These are phyloP conservation scores for Kwoniella dendrophila DNA, from an alignment of 768 basidiomycete species.

Conservation along the genomic window DNA sequence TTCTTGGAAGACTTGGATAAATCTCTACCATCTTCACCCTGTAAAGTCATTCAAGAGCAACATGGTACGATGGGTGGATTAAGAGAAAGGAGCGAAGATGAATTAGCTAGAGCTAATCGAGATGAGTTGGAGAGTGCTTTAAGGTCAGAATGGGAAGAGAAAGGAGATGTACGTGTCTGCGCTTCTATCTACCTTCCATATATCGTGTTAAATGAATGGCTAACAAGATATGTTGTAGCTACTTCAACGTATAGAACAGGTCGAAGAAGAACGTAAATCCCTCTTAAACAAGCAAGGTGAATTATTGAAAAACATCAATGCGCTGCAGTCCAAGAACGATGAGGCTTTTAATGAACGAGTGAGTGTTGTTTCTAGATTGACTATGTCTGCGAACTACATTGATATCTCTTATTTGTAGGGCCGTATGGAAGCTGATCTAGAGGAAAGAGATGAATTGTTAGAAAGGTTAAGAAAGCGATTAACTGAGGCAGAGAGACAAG, in stretches of 20 bases:
- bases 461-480: slow-evolving; percentile 34
- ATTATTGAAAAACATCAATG: slow-evolving; percentile 13
- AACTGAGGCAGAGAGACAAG: slow-evolving; percentile 31
- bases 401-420: slow-evolving; percentile 16
- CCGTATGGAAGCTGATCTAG: slow-evolving; percentile 46
- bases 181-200: background rate
- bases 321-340: slow-evolving; percentile 25
- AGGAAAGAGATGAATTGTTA: slow-evolving; percentile 38
- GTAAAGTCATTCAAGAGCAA: slow-evolving; percentile 6
- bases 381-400: background rate
- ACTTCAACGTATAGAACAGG: slow-evolving; percentile 11
- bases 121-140: slow-evolving; percentile 35
- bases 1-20: background rate
- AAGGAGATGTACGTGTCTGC: slow-evolving; percentile 31
- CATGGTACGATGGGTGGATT: slow-evolving; percentile 35
- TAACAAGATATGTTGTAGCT: background rate
- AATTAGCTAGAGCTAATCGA: slow-evolving; percentile 25
- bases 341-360: slow-evolving; percentile 44
- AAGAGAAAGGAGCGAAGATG: slow-evolving; percentile 39
- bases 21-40: background rate
- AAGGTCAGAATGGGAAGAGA: slow-evolving; percentile 29
- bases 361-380: slow-evolving; percentile 4
- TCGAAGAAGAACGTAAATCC: slow-evolving; percentile 1
- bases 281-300: slow-evolving; percentile 18
- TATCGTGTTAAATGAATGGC: background rate